Evolutionary conservation across 768 basidiomycete species (phyloP), one percentile per base, ranked within the genome.

Genomic region (Panaeolus papilionaceus): DNA sequence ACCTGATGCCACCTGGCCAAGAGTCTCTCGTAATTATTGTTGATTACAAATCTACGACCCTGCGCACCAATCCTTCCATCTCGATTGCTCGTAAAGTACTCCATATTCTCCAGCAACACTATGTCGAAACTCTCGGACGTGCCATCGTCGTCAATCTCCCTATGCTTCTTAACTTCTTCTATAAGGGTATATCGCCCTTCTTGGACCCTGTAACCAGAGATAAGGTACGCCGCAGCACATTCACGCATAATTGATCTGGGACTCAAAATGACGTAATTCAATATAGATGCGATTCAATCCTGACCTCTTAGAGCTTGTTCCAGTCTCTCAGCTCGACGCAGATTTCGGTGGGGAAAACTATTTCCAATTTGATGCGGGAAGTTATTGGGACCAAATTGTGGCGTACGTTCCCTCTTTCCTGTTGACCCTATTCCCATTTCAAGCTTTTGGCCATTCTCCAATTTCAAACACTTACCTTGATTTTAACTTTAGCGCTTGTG

Each of bases 221-320:
- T 74, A 96, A 96, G 88, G 92, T 91, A 28, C 38, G 83, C 42
- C 16, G 2, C 42, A 18, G 18, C 12, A 6, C 11, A 12, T 12
- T 40, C 9, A 44, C 42, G 14, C 2, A 6, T 2, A 12, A 6
- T 44, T 14, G 14, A 12, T 16, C 0, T 6, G 18, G 14, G 5
- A 44, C 2, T 16, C 16, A 44, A 44, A 14, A 18, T 63, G 39
- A 61, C 38, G 62, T 37, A 49, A 20, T 45, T 45, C 28, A 4
- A 33, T 42, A 33, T 38, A 93, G 92, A 93, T 96, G 90, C 88
- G 91, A 26, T 96, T 96, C 77, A 96, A 96, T 74, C 94, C 95
- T 4, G 85, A 94, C 71, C 82, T 96, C 5, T 76, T 84, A 44
- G 91, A 93, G 68, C 87, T 96, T 51, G 84, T 95, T 23, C 91